Conservation (phyloP, 2,329 filamentous ascomycete genomes). For the Fusarium sp. region DNA sequence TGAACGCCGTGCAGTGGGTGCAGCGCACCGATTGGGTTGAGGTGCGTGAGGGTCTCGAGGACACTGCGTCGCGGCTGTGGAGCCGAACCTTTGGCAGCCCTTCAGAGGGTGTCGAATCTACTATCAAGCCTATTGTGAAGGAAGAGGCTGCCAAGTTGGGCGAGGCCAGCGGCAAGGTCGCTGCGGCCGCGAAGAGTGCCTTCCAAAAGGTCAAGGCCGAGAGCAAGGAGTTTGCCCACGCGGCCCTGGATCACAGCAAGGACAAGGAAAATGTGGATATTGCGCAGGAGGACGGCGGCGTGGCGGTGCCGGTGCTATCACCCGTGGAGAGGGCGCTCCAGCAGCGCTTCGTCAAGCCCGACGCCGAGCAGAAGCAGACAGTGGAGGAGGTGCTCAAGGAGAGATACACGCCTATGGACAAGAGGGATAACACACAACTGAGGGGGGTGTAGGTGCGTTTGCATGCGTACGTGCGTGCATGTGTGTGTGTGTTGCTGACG, state of each 20-base stretch:
- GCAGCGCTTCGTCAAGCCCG: slow-evolving; percentile 59
- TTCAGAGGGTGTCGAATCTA: slow-evolving; percentile 42
- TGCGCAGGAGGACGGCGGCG: slow-evolving; percentile 49
- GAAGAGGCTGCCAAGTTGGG: slow-evolving; percentile 44
- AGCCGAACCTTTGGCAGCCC: slow-evolving; percentile 48
- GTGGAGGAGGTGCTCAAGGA: slow-evolving; percentile 63
- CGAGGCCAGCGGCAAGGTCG: slow-evolving; percentile 38
- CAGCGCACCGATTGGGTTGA: slow-evolving; percentile 71
- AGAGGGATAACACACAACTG: slow-evolving; percentile 56
- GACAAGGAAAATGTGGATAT: slow-evolving; percentile 50
- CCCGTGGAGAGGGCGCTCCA: slow-evolving; percentile 60
- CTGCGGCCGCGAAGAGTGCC: slow-evolving; percentile 50
- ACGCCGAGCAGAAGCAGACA: slow-evolving; percentile 54
- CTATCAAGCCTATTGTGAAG: slow-evolving; percentile 47
- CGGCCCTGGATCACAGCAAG: slow-evolving; percentile 40
- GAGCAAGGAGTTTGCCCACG: slow-evolving; percentile 38
- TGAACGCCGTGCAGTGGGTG: slow-evolving; percentile 69
- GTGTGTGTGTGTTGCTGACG: not conserved
- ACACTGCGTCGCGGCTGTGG: slow-evolving; percentile 56
- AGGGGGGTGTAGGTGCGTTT: slow-evolving; percentile 48
- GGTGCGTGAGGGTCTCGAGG: slow-evolving; percentile 66
- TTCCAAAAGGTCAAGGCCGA: slow-evolving; percentile 45
- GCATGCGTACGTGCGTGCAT: not conserved
- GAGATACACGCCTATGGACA: slow-evolving; percentile 60
- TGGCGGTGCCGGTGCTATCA: slow-evolving; percentile 35